These are phyloP conservation scores for Naganishia sp. DNA, from an alignment of 1,284 basidiomycete species.

Conservation along the genomic window DNA sequence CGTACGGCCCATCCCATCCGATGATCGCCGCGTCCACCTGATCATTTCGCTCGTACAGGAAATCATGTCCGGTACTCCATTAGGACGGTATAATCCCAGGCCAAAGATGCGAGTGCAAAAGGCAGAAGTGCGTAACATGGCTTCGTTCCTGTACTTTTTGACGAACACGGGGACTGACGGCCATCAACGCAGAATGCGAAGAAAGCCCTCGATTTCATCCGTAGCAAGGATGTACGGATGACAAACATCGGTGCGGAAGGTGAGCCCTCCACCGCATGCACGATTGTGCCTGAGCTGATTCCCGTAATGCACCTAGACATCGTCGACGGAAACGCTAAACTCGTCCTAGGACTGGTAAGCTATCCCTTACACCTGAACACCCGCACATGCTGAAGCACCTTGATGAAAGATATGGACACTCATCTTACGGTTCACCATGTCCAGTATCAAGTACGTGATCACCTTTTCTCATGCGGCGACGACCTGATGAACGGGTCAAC, in stretches of 20 bases:
- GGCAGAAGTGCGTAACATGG: slow-evolving; percentile 62
- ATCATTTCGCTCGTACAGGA: slow-evolving; percentile 59
- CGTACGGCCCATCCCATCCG: slow-evolving; percentile 27
- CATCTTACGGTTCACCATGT: slow-evolving; percentile 94
- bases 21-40: no score
- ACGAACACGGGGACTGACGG: no score
- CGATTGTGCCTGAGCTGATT: neutral
- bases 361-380: neutral
- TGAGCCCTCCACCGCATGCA: neutral
- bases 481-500: slow-evolving; percentile 35
- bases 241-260: slow-evolving; percentile 81
- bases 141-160: neutral
- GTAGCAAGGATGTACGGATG: slow-evolving; percentile 87
- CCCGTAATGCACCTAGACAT: slow-evolving; percentile 66
- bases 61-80: slow-evolving; percentile 90
- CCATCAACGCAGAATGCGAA: slow-evolving; percentile 70
- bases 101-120: slow-evolving; percentile 93
- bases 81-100: slow-evolving; percentile 86
- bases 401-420: slow-evolving; percentile 80
- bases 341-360: slow-evolving; percentile 84
- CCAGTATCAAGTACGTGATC: slow-evolving; percentile 81
- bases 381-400: neutral
- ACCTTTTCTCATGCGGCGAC: slow-evolving; percentile 30
- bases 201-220: slow-evolving; percentile 93
- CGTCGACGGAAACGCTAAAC: slow-evolving; percentile 94